phyloP scores from a whole-genome alignment of 2,329 filamentous ascomycete genomes.

The Peltaster fructicola region DNA sequence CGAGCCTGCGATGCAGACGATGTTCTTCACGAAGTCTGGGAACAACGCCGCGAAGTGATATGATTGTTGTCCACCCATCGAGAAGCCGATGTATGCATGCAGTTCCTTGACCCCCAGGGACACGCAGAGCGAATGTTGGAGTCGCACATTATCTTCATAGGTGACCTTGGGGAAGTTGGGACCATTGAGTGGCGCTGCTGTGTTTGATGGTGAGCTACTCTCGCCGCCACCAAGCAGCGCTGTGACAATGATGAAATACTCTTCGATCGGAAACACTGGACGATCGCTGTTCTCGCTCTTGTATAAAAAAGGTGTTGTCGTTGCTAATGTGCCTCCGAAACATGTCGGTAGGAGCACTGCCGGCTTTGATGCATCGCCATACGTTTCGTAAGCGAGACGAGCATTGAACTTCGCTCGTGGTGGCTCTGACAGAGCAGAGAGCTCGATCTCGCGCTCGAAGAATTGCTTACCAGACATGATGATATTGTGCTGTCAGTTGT shows the following conservation, averaged over 20 bases:
- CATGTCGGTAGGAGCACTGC: slow-evolving; percentile 36
- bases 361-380: slow-evolving; percentile 23
- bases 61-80: slow-evolving; percentile 37
- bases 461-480: slow-evolving; percentile 12
- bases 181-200: slow-evolving; percentile 12
- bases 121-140: slow-evolving; percentile 22
- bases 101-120: slow-evolving; percentile 27
- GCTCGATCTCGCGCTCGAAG: slow-evolving; percentile 11
- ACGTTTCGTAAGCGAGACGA: slow-evolving; percentile 25
- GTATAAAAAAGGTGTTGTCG: slow-evolving; percentile 30
- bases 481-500: too few relatives aligned
- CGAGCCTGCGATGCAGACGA: slow-evolving; percentile 33
- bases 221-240: slow-evolving; percentile 2
- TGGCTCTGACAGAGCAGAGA: slow-evolving; percentile 11
- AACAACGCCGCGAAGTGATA: slow-evolving; percentile 36
- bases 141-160: slow-evolving; percentile 1
- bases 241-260: slow-evolving; percentile 3
- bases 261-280: slow-evolving; percentile 21
- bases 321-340: slow-evolving; percentile 34
- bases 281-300: slow-evolving; percentile 21
- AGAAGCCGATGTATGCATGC: slow-evolving; percentile 35
- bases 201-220: slow-evolving; percentile 2
- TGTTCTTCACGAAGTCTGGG: slow-evolving; percentile 30
- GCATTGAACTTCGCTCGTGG: slow-evolving; percentile 10
- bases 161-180: slow-evolving; percentile 2